Evolutionary conservation across 805 yeast genomes (phyloP), one percentile per base, ranked within the genome.

Genomic region (Candida quercuum): DNA sequence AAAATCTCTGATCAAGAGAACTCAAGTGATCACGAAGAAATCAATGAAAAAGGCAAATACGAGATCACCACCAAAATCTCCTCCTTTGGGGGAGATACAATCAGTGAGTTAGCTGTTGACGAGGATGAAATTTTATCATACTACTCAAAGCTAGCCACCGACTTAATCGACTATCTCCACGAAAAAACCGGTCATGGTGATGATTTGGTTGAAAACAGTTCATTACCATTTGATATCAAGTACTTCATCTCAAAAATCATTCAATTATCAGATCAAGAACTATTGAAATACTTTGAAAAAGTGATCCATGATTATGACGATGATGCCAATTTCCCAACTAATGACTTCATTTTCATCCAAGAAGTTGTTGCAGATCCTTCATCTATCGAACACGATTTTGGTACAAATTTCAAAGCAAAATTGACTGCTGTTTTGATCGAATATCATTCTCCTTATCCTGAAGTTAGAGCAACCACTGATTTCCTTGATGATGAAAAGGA

Each of bases 391-490:
- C 36, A 52, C 20, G 45, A 48, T 33, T 39, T 46, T 6, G 44
- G 43, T 2, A 12, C 14, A 42, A 46, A 51, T 15, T 42, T 52
- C 18, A 49, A 56, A 28, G 46, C 49, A 7, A 52, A 52, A 37
- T 35, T 54, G 33, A 38, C 47, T 20, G 73, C 70, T 15, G 60
- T 63, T 23, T 48, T 59, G 22, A 62, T 64, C n/a, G 45, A 53
- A 59, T 71, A 51, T 43, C 61, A 66, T 47, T 72, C 78, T 16
- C 83, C 84, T 9, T 79, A 78, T 52, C 76, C 82, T 1, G 86
- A 79, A 56, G 85, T 79, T 16, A 68, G 86, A 55, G 73, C 84
- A 20, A 72, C 79, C 17, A 73, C 76, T 29, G 72, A 74, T 17
- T 67, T 75, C 23, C 43, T 62, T 23, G 79, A 75, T 50, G 77